Evolutionary conservation across 2,329 filamentous ascomycete genomes (phyloP).

Genomic region (Colletotrichum acutatum): DNA sequence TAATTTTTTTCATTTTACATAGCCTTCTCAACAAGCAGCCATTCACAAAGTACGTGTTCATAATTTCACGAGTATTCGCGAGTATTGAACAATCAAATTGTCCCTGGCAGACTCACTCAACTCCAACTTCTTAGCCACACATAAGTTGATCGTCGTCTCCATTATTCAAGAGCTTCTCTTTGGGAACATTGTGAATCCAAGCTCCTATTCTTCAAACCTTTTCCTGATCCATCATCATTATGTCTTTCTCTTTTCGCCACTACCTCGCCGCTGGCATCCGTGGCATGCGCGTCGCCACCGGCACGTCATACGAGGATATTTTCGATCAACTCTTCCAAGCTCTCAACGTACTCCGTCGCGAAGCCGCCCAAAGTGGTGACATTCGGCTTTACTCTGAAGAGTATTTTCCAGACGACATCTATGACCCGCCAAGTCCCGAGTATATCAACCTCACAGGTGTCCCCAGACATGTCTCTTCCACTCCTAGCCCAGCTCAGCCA

Average conservation of each 20-base stretch:
- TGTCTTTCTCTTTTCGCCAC: neutral
- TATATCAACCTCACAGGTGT: neutral
- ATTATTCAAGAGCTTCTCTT: too few species aligned
- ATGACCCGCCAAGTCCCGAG: neutral
- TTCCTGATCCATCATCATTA: fast-evolving
- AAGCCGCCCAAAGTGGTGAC: neutral
- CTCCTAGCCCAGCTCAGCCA: neutral
- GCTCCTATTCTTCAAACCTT: fast-evolving
- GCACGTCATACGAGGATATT: neutral
- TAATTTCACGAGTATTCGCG: neutral
- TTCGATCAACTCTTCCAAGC: neutral
- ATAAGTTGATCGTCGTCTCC: too few species aligned
- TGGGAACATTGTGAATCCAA: too few species aligned
- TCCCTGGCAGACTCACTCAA: neutral
- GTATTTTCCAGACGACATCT: neutral
- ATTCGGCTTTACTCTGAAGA: neutral
- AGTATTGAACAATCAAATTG: neutral
- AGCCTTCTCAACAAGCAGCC: neutral
- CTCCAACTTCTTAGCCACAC: too few species aligned
- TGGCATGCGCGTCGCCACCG: neutral
- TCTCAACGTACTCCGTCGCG: neutral
- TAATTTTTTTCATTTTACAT: neutral
- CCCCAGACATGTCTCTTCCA: neutral
- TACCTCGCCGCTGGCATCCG: neutral
- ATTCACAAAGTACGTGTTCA: neutral